phyloP scores from a whole-genome alignment of 257 asterid genomes.

The Salvia hispanica region DNA sequence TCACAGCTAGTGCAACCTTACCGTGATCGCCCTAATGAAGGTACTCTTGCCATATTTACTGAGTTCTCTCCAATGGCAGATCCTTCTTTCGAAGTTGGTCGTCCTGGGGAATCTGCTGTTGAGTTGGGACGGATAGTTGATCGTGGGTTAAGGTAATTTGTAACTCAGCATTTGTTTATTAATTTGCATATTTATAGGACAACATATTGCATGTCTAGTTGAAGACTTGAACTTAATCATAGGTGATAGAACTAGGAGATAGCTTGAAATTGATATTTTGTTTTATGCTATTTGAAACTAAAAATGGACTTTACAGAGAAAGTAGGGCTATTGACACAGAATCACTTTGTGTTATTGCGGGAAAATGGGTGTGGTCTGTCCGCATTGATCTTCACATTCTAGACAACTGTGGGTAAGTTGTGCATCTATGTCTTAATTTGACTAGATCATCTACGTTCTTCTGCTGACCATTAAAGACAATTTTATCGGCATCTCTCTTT shows the following conservation, averaged over 20 bases:
- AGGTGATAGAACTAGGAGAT: not conserved
- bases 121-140: slow-evolving; percentile 95
- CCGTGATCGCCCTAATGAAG: slow-evolving; percentile 90
- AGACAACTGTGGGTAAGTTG: slow-evolving; percentile 91
- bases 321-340: slow-evolving; percentile 97
- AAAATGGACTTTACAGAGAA: slow-evolving; percentile 58
- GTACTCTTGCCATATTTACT: slow-evolving; percentile 73
- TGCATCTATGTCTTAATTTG: slow-evolving; percentile 13
- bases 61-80: slow-evolving; percentile 99
- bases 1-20: slow-evolving; percentile 90
- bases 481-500: slow-evolving; percentile 23
- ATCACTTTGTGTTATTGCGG: slow-evolving; percentile 91
- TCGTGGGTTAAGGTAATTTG: slow-evolving; percentile 84
- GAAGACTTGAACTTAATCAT: not conserved
- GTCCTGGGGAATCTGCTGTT: slow-evolving; percentile 87
- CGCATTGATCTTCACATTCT: slow-evolving; percentile 87
- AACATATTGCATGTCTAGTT: slow-evolving; percentile 1
- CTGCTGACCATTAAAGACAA: slow-evolving; percentile 1
- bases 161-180: not conserved
- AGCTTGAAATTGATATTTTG: slow-evolving; percentile 6
- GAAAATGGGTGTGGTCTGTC: slow-evolving; percentile 94
- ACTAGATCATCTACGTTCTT: slow-evolving; percentile 14
- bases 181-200: not conserved
- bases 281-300: slow-evolving; percentile 2
- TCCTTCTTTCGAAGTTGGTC: slow-evolving; percentile 89